phyloP scores from a whole-genome alignment of 805 yeast species.

The Candida ascalaphidarum region DNA sequence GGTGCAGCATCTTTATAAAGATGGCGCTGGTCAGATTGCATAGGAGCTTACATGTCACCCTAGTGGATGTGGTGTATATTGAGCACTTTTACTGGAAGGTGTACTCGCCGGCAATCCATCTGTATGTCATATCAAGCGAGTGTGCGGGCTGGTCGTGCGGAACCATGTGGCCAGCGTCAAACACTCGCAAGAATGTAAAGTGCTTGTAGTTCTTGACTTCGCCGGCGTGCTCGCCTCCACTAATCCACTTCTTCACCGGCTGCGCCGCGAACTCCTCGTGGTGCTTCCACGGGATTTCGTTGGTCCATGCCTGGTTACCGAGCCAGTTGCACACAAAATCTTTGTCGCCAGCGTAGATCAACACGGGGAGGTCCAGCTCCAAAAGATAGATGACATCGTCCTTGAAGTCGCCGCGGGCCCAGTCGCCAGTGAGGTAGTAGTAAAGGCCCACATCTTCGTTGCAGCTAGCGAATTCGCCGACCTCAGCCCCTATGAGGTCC shows the following conservation, averaged over 20 bases:
- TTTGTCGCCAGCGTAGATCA: constrained; percentile 91
- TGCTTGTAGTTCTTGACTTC: constrained; percentile 64
- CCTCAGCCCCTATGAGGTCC: constrained; percentile 80
- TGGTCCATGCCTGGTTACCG: constrained; percentile 79
- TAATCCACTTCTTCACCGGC: constrained; percentile 11
- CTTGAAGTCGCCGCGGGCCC: constrained; percentile 88
- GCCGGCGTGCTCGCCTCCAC: constrained; percentile 39
- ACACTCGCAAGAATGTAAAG: constrained; percentile 77
- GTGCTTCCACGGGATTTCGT: constrained; percentile 10
- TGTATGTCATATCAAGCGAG: constrained; percentile 73
- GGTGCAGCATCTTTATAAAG: too few relatives aligned
- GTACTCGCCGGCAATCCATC: constrained; percentile 73
- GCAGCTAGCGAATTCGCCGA: constrained; percentile 38
- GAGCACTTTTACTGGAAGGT: background rate
- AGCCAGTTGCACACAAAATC: constrained; percentile 92
- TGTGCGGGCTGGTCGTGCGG: constrained; percentile 82
- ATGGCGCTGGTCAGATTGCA: too few relatives aligned
- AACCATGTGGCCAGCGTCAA: constrained; percentile 94
- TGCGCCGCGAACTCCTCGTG: constrained; percentile 10
- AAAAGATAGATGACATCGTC: constrained; percentile 54
- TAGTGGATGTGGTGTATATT: too few relatives aligned
- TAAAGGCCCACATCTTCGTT: constrained; percentile 17
- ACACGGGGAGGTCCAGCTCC: constrained; percentile 65
- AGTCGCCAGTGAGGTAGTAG: constrained; percentile 55
- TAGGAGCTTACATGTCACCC: too few relatives aligned